A percentile compares a stretch with the other conserved stretches of the same genome.
These are phyloP conservation scores for Globisporangium nodosum DNA, from an alignment of 352 stramenopile genomes.

Conservation along the genomic window DNA sequence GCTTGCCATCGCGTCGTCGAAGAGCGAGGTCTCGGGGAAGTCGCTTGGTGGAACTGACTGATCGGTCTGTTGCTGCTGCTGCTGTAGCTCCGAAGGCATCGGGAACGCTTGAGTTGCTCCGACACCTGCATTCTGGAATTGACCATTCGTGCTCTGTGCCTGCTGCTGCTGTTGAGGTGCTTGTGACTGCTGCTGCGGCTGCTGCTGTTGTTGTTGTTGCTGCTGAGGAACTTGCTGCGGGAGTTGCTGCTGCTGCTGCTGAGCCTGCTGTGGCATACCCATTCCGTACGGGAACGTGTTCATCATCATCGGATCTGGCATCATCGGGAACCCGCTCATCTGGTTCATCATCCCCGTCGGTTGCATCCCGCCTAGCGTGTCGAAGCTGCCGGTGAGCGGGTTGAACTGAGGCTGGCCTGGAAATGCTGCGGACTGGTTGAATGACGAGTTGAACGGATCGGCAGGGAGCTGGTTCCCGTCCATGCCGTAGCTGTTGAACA, in stretches of 20 bases:
- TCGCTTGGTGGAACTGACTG: conserved; percentile 9
- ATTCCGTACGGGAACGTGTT: conserved; percentile 34
- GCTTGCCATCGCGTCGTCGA: conserved; percentile 30
- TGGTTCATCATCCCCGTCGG: conserved; percentile 41
- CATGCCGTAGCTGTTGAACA: conserved; percentile 26
- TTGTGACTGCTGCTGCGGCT: conserved; percentile 17
- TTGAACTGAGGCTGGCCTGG: conserved; percentile 17
- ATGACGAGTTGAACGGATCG: conserved; percentile 69
- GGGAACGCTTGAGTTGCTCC: background rate
- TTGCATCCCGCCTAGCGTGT: conserved; percentile 34
- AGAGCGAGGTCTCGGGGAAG: conserved; percentile 25
- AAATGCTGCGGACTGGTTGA: conserved; percentile 27
- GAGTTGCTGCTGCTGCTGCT: conserved; percentile 9
- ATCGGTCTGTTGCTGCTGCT: conserved; percentile 14
- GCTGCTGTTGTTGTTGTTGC: conserved; percentile 15
- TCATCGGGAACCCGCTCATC: conserved; percentile 47
- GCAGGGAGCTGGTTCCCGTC: conserved; percentile 35
- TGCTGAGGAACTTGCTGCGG: conserved; percentile 5
- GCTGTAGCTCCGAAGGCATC: conserved; percentile 9
- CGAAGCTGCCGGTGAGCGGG: conserved; percentile 10
- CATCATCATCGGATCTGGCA: conserved; percentile 41
- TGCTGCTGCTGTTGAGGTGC: conserved; percentile 11
- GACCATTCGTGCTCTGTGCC: background rate
- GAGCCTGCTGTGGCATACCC: conserved; percentile 18
- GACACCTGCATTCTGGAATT: conserved; percentile 12